phyloP scores from a whole-genome alignment of 306 rosid species.

The Cercis canadensis region DNA sequence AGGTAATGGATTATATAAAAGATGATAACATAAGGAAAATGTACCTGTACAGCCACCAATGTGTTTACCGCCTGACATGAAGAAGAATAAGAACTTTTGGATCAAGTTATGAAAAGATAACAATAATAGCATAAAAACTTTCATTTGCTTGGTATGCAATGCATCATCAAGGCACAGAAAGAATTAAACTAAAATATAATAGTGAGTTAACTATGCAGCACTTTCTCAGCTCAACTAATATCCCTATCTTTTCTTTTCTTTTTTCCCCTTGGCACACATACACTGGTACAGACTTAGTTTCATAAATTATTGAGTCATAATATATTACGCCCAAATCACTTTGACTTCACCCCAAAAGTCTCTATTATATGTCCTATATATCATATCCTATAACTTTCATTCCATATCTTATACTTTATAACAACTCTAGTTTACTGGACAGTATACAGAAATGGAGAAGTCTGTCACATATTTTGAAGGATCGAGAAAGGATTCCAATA shows the following conservation, averaged over 20 bases:
- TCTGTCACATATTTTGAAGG: neutral
- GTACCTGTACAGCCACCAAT: slow-evolving; percentile 97
- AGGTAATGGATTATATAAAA: slow-evolving; percentile 17
- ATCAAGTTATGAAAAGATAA: neutral
- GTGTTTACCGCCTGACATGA: slow-evolving; percentile 82
- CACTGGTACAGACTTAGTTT: too few species aligned
- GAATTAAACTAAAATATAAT: slow-evolving; percentile 6
- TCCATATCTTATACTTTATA: neutral
- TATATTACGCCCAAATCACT: too few species aligned
- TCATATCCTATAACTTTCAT: slow-evolving; percentile 2
- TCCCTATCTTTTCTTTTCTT: neutral
- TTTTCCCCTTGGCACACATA: neutral
- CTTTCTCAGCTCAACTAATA: neutral
- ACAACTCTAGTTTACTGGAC: too few species aligned
- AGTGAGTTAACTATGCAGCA: neutral
- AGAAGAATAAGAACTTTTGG: slow-evolving; percentile 16
- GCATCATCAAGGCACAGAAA: slow-evolving; percentile 8
- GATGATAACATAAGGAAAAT: slow-evolving; percentile 7
- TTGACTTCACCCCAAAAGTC: too few species aligned
- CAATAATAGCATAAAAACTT: slow-evolving; percentile 18
- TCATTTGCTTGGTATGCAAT: neutral
- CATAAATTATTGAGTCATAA: too few species aligned
- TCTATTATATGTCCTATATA: slow-evolving; percentile 1
- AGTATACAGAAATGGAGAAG: too few species aligned
- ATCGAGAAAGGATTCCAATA: neutral